Base-by-base conservation (phyloP, 495 filamentous ascomycete genomes). In the Penicillium nucicola region DNA sequence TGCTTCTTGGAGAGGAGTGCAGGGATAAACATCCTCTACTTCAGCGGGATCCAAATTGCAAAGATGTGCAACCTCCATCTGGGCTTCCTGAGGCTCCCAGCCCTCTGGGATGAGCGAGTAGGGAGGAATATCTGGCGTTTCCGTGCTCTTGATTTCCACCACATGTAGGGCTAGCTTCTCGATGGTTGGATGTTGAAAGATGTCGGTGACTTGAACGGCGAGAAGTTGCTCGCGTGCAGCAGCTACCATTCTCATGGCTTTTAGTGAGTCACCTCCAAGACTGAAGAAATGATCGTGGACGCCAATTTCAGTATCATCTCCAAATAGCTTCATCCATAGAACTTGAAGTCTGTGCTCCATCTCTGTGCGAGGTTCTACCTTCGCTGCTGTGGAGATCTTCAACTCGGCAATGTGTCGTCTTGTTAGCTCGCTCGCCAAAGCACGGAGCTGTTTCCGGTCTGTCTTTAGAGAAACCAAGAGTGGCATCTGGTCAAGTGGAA, bases 1-100 rank as follows among this genome's bases (percentile, higher is more conserved):
- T 6, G 71, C 79, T 50, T 80, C 77, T 55, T 83, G 79, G 0
- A 81, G 56, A 12, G 75, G 64, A 31, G 69, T 77, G 62, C 76
- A 80, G 2, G 77, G 76, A 50, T 76, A 80, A 11, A 76, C 53
- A 47, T 83, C 77, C 40, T 68, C 62, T 19, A 57, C 39, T 13
- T 22, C 12, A 7, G 12, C 25, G 5, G 30, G 22, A 35, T 25
- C n/a, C 35, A 54, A 18, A 15, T 25, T 18, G 30, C 45, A 49
- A 18, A 41, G 15, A 15, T 15, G 25, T 32, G 51, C 36, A 17
- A 31, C 45, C 18, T 49, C 34, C 5, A 11, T 14, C 9, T 20
- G 34, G 17, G 25, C 42, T 19, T 28, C 30, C 4, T 32, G 17
- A 5, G 46, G 13, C 12, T 32, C 11, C 35, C 34, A 40, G 40